Evolutionary conservation across 164 flowering plant genomes (phyloP), one percentile per base, ranked within the genome.

Genomic region (Macadamia tetraphylla): DNA sequence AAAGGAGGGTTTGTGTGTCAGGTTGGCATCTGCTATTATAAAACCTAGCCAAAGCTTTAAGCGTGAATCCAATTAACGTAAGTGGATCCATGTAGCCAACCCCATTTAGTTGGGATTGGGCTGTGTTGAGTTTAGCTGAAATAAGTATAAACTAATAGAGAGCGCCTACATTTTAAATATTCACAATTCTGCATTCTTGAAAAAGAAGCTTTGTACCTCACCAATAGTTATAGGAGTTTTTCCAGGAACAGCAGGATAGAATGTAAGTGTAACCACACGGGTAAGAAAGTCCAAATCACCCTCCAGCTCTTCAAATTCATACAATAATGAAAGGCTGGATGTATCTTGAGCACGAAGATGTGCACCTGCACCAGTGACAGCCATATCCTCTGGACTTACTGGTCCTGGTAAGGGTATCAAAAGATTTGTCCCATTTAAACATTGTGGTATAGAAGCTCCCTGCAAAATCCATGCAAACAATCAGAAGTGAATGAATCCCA

Each of bases 291-390:
- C 94, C 79, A 92, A 64, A 44, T 91, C 90, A 71, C 99, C 99
- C 78, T 95, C 99, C 71, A 92, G 60, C 79, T 92, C 99, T 82
- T 95, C 99, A 87, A 88, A 95, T 76, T 89, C 96, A 77, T 95
- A 95, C 70, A 94, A 70, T 69, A 83, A 73, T 17, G 97, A 75
- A 62, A 82, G 76, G 57, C 73, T 74, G 44, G 88, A 78, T 43
- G 85, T 74, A 74, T 86, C 91, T 77, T 87, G 88, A 35, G 87
- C 78, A 81, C 88, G 88, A 72, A 85, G n/a, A n/a, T n/a, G 92
- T 67, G 97, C 83, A 72, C 99, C 96, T 52, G 97, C 96, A 68
- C 98, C 97, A 68, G 99, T 95, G 18, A 95, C 78, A 63, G 98
- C 99, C 89, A 86, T 79, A 77, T 95, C 98, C 79, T 92, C 99